Evolutionary conservation across 2,329 filamentous ascomycete species (phyloP), one percentile per base, ranked within the genome.

Genomic region (Dichotomopilus funicola): DNA sequence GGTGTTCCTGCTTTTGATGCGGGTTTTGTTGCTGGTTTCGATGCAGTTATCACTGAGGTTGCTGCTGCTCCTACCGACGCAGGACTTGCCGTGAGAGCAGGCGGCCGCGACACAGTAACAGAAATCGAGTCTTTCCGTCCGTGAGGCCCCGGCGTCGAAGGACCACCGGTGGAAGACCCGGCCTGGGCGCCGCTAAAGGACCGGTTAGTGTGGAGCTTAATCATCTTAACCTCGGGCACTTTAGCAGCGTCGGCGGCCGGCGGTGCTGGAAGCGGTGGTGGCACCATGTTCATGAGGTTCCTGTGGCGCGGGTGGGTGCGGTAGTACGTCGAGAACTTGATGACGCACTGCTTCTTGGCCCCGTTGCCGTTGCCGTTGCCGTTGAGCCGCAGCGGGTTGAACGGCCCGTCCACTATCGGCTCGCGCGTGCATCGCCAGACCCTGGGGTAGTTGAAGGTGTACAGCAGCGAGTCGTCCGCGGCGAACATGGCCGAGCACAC

Each of bases 401-500:
- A 51, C 59, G 66, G 55, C 10, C 34, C 55, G 13, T 58, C 54
- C 10, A 52, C 43, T n/a, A 19, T 13, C 7, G 52, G 49, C 19
- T 59, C 70, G 12, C 68, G 64, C 1, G 57, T 47, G 12, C 62
- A 73, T 37, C 65, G 72, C 74, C 75, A 80, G 62, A 71, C 73
- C 9, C 68, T 73, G 43, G 77, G 78, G 53, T 75, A 72, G 53
- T 72, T 72, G 55, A 81, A 65, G 12, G 71, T 76, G 40, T 81
- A 60, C 35, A 74, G 63, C 48, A 80, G 64, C 6, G 73, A 73
- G 49, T 73, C 70, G 19, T 77, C 73, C n/a, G 75, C 68, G 12
- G 76, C 73, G 57, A 79, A 79, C 57, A 82, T 68, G 47, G 78
- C 67, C 37, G 71, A 70, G 63, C 78, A 79, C 38, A 81, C 70